phyloP scores from a whole-genome alignment of 768 basidiomycete genomes.

The Termitomyces sp. region DNA sequence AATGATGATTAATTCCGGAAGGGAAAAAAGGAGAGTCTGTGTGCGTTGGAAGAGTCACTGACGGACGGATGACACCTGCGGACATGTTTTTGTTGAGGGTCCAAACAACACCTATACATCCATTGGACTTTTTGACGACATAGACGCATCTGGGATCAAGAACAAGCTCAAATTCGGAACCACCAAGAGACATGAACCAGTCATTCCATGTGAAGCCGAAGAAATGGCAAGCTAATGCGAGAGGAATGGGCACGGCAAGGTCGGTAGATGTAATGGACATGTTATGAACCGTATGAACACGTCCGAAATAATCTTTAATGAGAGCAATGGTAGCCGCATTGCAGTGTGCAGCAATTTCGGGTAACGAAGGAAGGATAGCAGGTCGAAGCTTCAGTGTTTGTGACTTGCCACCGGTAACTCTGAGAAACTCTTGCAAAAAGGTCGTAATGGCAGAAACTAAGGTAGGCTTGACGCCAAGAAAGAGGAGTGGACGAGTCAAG shows the following conservation, averaged over 20 bases:
- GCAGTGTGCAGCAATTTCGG: not conserved
- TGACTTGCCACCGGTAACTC: conserved; percentile 11
- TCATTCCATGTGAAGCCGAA: conserved; percentile 27
- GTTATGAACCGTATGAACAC: not conserved
- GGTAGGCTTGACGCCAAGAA: conserved; percentile 16
- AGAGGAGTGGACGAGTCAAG: conserved; percentile 30
- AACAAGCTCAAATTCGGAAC: conserved; percentile 28
- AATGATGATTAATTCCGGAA: conserved; percentile 5
- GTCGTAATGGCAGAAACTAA: conserved; percentile 20
- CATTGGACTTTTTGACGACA: conserved; percentile 21
- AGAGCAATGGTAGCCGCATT: not conserved
- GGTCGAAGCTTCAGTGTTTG: conserved; percentile 19
- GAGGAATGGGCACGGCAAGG: conserved; percentile 19
- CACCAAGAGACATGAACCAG: conserved; percentile 31
- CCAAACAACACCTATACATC: conserved; percentile 23
- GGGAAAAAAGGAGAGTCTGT: conserved; percentile 1
- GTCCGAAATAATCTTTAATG: not conserved
- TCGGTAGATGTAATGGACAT: not conserved
- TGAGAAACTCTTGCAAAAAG: conserved; percentile 23
- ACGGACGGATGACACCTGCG: not conserved
- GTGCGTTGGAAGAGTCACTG: not conserved
- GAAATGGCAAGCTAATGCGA: conserved; percentile 29
- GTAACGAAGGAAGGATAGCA: conserved; percentile 26
- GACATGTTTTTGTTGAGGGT: conserved; percentile 5
- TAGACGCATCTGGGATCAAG: conserved; percentile 23